Base-by-base conservation (phyloP, 495 filamentous ascomycete genomes). In the Saxophila tyrrhenica region DNA sequence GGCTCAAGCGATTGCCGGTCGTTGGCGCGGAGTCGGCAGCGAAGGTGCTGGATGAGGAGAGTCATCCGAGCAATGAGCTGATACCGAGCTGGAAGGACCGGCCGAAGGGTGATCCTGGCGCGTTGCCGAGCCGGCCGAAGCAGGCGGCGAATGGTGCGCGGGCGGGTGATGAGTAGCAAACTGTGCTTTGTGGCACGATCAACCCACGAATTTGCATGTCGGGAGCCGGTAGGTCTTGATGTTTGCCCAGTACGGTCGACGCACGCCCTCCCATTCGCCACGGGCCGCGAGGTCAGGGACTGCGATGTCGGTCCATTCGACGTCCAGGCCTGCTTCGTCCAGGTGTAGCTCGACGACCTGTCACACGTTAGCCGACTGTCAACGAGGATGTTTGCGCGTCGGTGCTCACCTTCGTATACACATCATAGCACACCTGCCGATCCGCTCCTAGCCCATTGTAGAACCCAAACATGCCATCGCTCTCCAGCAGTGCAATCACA, bases 381-480 rank as follows among this genome's bases (percentile, higher is more conserved):
- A n/a, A 15, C 7, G 20, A 53, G 45, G 2, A 32, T 51, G 19
- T 44, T 44, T 44, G 51, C 13, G 22, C 11, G 20, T 17, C 19
- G 32, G 10, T 10, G 57, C 59, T 29, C 54, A 70, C 68, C 67
- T 89, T 90, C 41, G 81, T 83, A 67, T 98, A 97, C 2, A 97
- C 89, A 74, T 97, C 92, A 64, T 96, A 95, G 66, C 87, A 91
- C 49, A 95, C 82, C 63, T 85, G 79, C 23, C 91, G 75, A 73
- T 98, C 92, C 3, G 94, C 92, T 0, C 92, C 92, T 55, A 97
- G 78, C 0, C 92, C 92, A 66, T 97, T 92, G 68, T 97, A 98
- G 72, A 95, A 97, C 20, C 89, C 81, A 72, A 94, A 98, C 17
- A 72, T 78, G n/a, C 65, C 70, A 16, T 81, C 68, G 45, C 48